Evolutionary conservation across 257 asterid genomes (phyloP).

Genomic region (Scutellaria barbata): DNA sequence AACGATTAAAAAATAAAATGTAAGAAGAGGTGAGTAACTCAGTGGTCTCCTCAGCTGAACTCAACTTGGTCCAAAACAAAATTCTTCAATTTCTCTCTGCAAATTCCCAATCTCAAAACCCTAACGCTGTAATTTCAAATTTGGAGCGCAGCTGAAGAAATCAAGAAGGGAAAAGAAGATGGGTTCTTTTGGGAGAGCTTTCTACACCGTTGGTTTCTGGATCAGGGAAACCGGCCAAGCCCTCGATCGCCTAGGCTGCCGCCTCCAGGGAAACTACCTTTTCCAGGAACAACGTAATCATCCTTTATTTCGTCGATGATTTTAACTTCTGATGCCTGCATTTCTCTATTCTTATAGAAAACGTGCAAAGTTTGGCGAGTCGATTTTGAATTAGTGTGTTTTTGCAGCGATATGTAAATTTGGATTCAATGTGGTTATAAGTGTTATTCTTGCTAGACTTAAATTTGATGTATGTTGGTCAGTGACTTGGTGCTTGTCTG

Average conservation of each 20-base stretch:
- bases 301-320: background rate
- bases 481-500: background rate
- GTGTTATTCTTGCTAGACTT: background rate
- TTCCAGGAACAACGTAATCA: slow-evolving; percentile 82
- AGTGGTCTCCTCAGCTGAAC: slow-evolving; percentile 29
- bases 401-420: slow-evolving; percentile 1
- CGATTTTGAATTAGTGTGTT: slow-evolving; percentile 7
- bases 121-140: slow-evolving; percentile 23
- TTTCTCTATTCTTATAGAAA: slow-evolving; percentile 16
- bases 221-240: slow-evolving; percentile 99
- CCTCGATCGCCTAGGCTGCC: slow-evolving; percentile 96
- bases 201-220: slow-evolving; percentile 95
- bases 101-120: slow-evolving; percentile 39
- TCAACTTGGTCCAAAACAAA: slow-evolving; percentile 17
- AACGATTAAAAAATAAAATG: background rate
- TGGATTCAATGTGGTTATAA: slow-evolving; percentile 8
- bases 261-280: slow-evolving; percentile 84
- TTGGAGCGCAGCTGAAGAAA: slow-evolving; percentile 24
- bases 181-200: slow-evolving; percentile 75
- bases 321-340: slow-evolving; percentile 26
- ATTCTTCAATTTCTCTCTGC: slow-evolving; percentile 25
- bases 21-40: slow-evolving; percentile 15
- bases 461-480: slow-evolving; percentile 10
- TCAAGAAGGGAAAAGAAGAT: slow-evolving; percentile 34
- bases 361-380: slow-evolving; percentile 7